Evolutionary conservation across 2,329 filamentous ascomycete species (phyloP), one percentile per base, ranked within the genome.

Genomic region (Neospermospora avenae): DNA sequence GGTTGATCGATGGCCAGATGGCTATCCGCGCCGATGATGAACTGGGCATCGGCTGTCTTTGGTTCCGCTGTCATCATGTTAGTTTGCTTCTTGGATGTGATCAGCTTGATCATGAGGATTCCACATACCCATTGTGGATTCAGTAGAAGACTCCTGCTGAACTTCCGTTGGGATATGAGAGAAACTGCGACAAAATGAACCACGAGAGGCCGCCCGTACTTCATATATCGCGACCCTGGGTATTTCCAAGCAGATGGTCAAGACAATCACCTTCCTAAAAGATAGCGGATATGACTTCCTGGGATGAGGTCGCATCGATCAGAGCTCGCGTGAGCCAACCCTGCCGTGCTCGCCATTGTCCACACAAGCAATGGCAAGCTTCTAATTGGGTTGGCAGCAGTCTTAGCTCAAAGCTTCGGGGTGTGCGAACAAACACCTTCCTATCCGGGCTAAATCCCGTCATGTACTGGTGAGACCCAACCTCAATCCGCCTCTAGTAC

Each of bases 41-140:
- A 60, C n/a, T 63, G 61, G 25, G 57, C 58, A 56, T 60, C 58
- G 25, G 31, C 57, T 54, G 53, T 62, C 60, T 59, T 62, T 42
- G 34, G 37, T 18, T 62, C 60, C 44, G 60, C 60, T 62, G 57
- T n/a, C 18, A 22, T 28, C 22, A 54, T 59, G 49, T 61, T 35
- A 61, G 59, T n/a, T 28, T 57, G 16, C 13, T 41, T 14, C 3
- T 22, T 20, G 3, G 20, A 2, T 8, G 16, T 16, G 3, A 22
- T 20, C 20, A 8, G n/a, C n/a, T 8, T 22, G 22, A 31, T 13
- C 1, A 25, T 20, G 31, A 41, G 22, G 34, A 31, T 20, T 48
- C 5, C 16, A 48, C 42, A 11, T 57, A 49, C 55, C 41, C 55
- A 57, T 57, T 35, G 37, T 49, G 24, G 14, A 39, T 16, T 24